Percentiles rank a stretch among this genome's conserved stretches.
phyloP scores from a whole-genome alignment of 192 early-diverging fungal genomes.

The Obelidium mucronatum region DNA sequence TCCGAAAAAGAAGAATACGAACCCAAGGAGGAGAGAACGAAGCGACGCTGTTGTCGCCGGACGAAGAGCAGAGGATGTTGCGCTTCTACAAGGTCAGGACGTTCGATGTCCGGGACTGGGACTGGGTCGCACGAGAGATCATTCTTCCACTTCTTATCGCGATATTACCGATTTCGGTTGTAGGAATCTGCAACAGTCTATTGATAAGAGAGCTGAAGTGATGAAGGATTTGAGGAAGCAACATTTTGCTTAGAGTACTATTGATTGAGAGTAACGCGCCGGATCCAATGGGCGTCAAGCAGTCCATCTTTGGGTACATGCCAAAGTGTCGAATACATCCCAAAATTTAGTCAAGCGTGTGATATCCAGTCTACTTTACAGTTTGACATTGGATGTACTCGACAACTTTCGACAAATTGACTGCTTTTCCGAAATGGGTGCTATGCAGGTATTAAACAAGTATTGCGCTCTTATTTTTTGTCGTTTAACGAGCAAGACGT shows the following conservation, averaged over 20 bases:
- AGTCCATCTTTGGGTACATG: slow-evolving; percentile 65
- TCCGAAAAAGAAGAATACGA: too few species aligned
- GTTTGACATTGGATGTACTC: slow-evolving; percentile 82
- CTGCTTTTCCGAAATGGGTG: slow-evolving; percentile 87
- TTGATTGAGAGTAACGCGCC: too few species aligned
- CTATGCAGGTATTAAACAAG: slow-evolving; percentile 91
- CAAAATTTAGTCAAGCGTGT: slow-evolving; percentile 79
- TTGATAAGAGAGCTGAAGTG: slow-evolving; percentile 84
- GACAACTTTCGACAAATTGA: slow-evolving; percentile 81
- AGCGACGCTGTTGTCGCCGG: too few species aligned
- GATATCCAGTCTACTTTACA: slow-evolving; percentile 73
- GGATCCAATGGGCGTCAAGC: neutral
- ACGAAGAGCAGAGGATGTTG: too few species aligned
- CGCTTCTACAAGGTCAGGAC: slow-evolving; percentile 52
- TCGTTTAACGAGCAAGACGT: too few species aligned
- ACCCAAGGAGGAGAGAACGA: too few species aligned
- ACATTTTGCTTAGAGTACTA: slow-evolving; percentile 95
- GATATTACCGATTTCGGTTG: slow-evolving; percentile 79
- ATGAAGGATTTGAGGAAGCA: slow-evolving; percentile 90
- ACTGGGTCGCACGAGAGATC: neutral
- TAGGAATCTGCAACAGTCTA: slow-evolving; percentile 70
- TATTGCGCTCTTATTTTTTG: too few species aligned
- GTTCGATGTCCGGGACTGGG: slow-evolving; percentile 51
- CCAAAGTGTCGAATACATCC: slow-evolving; percentile 85
- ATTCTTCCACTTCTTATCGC: slow-evolving; percentile 75